Conservation (phyloP, 2,329 filamentous ascomycete genomes). For the Fulvia fulva region DNA sequence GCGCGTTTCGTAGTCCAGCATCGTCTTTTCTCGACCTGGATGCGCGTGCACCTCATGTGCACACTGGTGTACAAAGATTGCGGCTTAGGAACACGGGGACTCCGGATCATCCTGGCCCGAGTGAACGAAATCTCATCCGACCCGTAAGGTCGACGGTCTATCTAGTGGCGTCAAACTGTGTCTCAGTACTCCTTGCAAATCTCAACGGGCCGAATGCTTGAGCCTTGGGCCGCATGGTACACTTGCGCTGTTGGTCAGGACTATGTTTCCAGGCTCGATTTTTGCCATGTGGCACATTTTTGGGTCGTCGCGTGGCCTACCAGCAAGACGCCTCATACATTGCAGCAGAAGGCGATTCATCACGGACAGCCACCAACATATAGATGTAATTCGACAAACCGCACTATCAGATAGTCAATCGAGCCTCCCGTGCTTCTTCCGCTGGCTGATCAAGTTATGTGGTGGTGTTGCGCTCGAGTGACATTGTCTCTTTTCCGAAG, state of each 20-base stretch:
- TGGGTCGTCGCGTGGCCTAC: neutral
- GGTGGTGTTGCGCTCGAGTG: too few species aligned
- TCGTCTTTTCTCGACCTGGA: too few species aligned
- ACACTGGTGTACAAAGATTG: neutral
- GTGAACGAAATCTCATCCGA: neutral
- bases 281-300: neutral
- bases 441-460: too few species aligned
- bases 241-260: neutral
- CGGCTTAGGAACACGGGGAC: too few species aligned
- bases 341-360: neutral
- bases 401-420: too few species aligned
- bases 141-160: neutral
- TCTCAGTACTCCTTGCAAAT: neutral
- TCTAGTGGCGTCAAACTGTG: neutral
- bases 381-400: too few species aligned
- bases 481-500: too few species aligned
- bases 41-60: too few species aligned
- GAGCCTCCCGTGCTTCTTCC: too few species aligned
- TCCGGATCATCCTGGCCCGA: neutral
- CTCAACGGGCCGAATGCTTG: neutral
- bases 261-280: neutral
- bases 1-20: too few species aligned
- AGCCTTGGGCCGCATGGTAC: neutral
- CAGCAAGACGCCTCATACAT: neutral
- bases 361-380: neutral